Evolutionary conservation across 2,329 filamentous ascomycete genomes (phyloP), one percentile per base, ranked within the genome.

Genomic region (Hirsutella minnesotensis): DNA sequence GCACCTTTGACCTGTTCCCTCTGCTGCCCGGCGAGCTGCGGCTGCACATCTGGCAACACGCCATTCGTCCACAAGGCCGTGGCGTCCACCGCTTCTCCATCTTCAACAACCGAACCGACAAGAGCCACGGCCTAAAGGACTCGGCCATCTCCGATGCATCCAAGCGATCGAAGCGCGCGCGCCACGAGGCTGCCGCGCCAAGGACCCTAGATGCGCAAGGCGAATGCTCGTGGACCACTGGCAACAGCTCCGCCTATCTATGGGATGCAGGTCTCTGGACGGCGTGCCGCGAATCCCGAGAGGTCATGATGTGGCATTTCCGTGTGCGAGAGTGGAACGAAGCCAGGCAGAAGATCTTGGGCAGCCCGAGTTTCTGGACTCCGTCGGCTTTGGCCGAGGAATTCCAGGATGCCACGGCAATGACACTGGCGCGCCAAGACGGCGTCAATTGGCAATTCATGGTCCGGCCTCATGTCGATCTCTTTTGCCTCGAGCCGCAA

Each of bases 211-310:
- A 13, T 16, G 19, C 18, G 15, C 5, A 9, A 3, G 29, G 12
- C 9, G 18, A 19, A 2, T 7, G 22, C 16, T 24, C 39, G 18
- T 34, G 39, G 39, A 40, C 39, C 12, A n/a, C 5, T 18, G 45
- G 40, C 33, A 46, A 46, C n/a, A 24, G 20, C 15, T 48, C 46
- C 7, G 40, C 46, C 13, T 48, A 44, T 10, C 31, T 46, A 5
- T 37, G 18, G 35, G 46, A 48, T 21, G 40, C 20, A 20, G 42
- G 33, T 5, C 44, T 46, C 29, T 48, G 46, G 44, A 48, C 21
- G 10, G 42, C 40, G 9, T 45, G 44, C 27, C 5, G 9, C 15
- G 42, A 44, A 38, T 44, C 44, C 5, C 40, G 40, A 3, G 5
- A n/a, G 15, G 24, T 46, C 34, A 46, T 48, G 29, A 33, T 24